These are phyloP conservation scores for Candida nonsorbophila DNA, from an alignment of 805 yeast genomes.

Conservation along the genomic window DNA sequence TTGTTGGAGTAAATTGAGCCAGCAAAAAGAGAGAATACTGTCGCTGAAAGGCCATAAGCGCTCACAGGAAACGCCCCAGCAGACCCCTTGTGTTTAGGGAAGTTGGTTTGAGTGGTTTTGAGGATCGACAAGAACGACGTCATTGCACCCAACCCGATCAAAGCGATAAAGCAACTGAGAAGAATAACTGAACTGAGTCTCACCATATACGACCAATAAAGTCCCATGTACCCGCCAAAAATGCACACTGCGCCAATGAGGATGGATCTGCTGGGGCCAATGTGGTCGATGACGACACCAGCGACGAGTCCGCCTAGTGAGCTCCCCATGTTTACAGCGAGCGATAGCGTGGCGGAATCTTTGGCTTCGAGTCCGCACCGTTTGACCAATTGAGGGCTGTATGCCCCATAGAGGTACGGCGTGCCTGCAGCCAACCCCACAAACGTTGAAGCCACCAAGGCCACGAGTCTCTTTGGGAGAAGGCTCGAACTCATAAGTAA, in stretches of 20 bases:
- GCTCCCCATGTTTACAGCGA: constrained; percentile 59
- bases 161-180: too few species aligned
- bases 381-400: constrained; percentile 63
- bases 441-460: constrained; percentile 30
- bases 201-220: constrained; percentile 43
- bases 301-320: constrained; percentile 68
- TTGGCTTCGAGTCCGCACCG: constrained; percentile 53
- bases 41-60: constrained; percentile 66
- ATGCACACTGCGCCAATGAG: constrained; percentile 52
- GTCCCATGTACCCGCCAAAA: constrained; percentile 48
- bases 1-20: constrained; percentile 48
- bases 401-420: constrained; percentile 70
- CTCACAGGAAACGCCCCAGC: constrained; percentile 69
- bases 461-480: constrained; percentile 7
- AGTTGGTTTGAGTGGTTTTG: constrained; percentile 56
- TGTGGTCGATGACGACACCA: constrained; percentile 59
- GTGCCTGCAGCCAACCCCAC: constrained; percentile 70
- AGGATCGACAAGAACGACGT: constrained; percentile 55
- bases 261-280: constrained; percentile 52
- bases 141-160: constrained; percentile 64
- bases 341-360: constrained; percentile 59
- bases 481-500: neutral
- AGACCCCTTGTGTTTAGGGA: constrained; percentile 64
- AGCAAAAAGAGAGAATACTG: constrained; percentile 55
- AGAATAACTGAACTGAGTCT: constrained; percentile 38